phyloP scores from a whole-genome alignment of 192 early-diverging fungal species.

The Backusella westeae region DNA sequence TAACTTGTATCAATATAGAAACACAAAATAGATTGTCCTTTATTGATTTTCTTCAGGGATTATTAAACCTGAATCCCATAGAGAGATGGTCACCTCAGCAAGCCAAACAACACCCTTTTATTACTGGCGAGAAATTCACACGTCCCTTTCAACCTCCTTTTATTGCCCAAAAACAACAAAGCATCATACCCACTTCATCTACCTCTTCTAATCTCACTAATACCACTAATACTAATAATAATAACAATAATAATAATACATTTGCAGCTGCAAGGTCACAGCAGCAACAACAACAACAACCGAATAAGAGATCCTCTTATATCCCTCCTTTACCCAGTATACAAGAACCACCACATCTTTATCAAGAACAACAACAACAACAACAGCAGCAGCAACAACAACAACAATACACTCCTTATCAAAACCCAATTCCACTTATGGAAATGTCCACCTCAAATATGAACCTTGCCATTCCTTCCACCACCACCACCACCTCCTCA shows the following conservation, averaged over 20 bases:
- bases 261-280: not conserved
- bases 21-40: conserved; percentile 68
- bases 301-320: not conserved
- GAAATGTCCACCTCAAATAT: not conserved
- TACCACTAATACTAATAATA: not conserved
- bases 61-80: conserved; percentile 87
- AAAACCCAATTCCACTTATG: not conserved
- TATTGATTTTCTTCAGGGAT: conserved; percentile 90
- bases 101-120: conserved; percentile 92
- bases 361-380: not conserved
- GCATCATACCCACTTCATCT: not conserved
- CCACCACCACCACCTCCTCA: not conserved
- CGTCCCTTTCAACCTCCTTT: conserved; percentile 62
- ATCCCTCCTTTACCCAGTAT: conserved; percentile 13
- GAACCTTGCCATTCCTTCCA: not conserved
- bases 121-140: conserved; percentile 79
- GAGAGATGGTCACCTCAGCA: conserved; percentile 94
- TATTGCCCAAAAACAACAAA: conserved; percentile 6
- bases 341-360: conserved; percentile 6
- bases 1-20: conserved; percentile 42
- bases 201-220: not conserved
- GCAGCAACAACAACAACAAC: not conserved
- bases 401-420: not conserved
- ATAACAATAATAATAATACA: not conserved
- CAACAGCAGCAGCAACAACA: not conserved